Percentiles rank a stretch among this genome's conserved stretches.
Evolutionary conservation across 2,329 filamentous ascomycete genomes (phyloP).

Genomic region (Nemania abortiva): DNA sequence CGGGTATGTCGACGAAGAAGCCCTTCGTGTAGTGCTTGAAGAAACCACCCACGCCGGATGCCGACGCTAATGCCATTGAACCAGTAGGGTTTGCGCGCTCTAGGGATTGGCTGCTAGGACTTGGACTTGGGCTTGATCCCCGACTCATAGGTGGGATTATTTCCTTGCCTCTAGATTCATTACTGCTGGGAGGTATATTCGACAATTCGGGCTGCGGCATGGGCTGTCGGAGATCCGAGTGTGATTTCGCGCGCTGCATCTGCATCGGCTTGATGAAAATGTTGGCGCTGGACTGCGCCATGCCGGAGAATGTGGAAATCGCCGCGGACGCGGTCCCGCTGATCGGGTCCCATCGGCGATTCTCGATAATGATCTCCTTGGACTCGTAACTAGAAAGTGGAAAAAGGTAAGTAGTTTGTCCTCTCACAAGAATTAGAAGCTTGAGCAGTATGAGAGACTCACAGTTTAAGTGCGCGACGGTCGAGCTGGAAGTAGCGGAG

Average conservation of each 20-base stretch:
- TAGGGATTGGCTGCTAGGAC: neutral
- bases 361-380: slow-evolving; percentile 11
- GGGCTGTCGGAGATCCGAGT: neutral
- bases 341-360: slow-evolving; percentile 6
- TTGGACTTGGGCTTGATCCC: neutral
- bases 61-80: neutral
- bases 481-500: neutral
- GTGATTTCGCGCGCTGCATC: neutral
- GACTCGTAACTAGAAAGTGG: neutral
- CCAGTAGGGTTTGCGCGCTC: neutral
- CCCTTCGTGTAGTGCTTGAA: slow-evolving; percentile 13
- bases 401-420: neutral
- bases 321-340: neutral
- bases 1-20: neutral
- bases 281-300: neutral
- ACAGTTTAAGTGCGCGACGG: slow-evolving; percentile 2
- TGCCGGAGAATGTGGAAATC: neutral
- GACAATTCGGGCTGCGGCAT: neutral
- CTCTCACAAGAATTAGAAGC: too few species aligned
- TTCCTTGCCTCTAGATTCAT: neutral
- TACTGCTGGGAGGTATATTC: neutral
- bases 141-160: neutral
- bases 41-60: neutral
- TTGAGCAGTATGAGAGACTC: neutral
- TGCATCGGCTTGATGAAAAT: slow-evolving; percentile 4